These are phyloP conservation scores for Emiliania huxleyi DNA, from an alignment of 78 protist species.

Conservation along the genomic window DNA sequence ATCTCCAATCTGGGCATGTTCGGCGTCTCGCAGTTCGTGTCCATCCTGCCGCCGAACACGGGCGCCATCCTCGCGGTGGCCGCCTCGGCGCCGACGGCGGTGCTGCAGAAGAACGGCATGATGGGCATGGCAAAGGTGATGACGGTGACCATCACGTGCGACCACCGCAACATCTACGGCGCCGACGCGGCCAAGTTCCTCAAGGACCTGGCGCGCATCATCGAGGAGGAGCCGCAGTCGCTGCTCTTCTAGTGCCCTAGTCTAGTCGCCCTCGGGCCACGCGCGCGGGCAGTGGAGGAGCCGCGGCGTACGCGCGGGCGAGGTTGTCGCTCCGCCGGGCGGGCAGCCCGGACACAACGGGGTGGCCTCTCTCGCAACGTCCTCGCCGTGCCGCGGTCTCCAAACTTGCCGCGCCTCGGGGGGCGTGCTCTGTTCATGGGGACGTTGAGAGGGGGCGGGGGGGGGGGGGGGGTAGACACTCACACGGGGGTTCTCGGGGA, in stretches of 20 bases:
- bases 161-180: conserved; percentile 56
- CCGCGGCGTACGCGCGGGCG: too few species aligned
- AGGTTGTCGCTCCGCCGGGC: too few species aligned
- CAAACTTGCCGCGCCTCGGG: too few species aligned
- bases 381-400: too few species aligned
- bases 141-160: conserved; percentile 44
- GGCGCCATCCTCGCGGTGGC: conserved; percentile 37
- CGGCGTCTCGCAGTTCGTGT: conserved; percentile 27
- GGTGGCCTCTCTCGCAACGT: too few species aligned
- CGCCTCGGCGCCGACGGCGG: conserved; percentile 25
- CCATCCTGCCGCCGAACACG: conserved; percentile 37
- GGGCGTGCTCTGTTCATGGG: too few species aligned
- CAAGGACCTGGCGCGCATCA: background rate
- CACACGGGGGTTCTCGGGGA: too few species aligned
- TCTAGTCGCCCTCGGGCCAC: too few species aligned
- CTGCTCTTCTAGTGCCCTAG: background rate
- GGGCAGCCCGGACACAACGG: too few species aligned
- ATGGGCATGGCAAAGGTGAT: conserved; percentile 28
- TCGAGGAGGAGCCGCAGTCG: background rate
- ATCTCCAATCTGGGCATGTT: conserved; percentile 48
- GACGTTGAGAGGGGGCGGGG: too few species aligned
- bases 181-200: conserved; percentile 55
- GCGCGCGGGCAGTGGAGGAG: too few species aligned
- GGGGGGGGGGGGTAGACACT: too few species aligned
- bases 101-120: conserved; percentile 20